These are phyloP conservation scores for Amanita jacksonii DNA, from an alignment of 768 basidiomycete species.

Conservation along the genomic window DNA sequence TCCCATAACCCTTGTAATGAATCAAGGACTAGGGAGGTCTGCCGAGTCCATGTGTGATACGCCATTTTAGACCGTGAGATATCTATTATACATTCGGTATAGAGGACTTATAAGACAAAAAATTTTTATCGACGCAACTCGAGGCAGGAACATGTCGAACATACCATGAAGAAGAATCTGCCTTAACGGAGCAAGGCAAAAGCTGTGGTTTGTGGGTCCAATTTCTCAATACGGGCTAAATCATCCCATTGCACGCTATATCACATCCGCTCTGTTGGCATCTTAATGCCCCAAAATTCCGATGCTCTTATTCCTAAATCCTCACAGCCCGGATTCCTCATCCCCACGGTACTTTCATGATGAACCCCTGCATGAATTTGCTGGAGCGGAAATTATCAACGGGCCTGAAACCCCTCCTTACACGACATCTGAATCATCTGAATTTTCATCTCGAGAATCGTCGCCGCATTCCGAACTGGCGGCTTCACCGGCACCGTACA, in stretches of 20 bases:
- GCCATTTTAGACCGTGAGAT: too few relatives aligned
- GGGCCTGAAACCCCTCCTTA: background rate
- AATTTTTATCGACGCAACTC: conserved; percentile 1
- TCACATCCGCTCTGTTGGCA: background rate
- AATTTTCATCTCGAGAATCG: background rate
- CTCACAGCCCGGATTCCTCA: background rate
- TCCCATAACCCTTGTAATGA: background rate
- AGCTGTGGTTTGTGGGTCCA: conserved; percentile 7
- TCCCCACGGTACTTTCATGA: background rate
- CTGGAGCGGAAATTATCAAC: background rate
- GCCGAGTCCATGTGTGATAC: background rate
- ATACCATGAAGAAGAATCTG: conserved; percentile 2
- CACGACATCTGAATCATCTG: conserved; percentile 3
- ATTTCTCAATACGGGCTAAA: background rate
- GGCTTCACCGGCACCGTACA: background rate
- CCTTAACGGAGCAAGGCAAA: conserved; percentile 4
- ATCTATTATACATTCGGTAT: too few relatives aligned
- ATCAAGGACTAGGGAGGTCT: background rate
- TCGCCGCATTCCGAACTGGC: background rate
- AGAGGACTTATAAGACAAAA: too few relatives aligned
- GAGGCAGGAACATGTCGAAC: conserved; percentile 4
- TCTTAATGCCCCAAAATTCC: background rate
- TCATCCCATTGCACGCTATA: background rate
- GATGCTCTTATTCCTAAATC: background rate
- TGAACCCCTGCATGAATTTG: background rate